These are phyloP conservation scores for Stropharia rugosoannulata DNA, from an alignment of 768 basidiomycete species.

Conservation along the genomic window DNA sequence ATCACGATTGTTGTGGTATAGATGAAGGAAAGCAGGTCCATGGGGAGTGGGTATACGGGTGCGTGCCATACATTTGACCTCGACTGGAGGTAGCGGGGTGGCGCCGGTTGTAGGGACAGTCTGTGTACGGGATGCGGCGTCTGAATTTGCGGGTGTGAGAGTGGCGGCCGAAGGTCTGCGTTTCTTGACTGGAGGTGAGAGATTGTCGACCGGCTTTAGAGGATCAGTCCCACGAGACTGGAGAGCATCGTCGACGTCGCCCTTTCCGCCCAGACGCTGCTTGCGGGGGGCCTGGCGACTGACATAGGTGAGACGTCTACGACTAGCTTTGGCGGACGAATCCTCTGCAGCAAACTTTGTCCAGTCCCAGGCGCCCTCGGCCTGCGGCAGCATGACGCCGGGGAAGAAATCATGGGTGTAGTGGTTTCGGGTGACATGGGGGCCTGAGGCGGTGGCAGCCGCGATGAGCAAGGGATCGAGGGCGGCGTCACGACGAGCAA, in stretches of 20 bases:
- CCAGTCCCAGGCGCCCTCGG: slow-evolving; percentile 59
- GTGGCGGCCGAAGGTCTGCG: slow-evolving; percentile 34
- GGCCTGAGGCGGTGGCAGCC: slow-evolving; percentile 70
- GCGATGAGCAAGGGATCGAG: slow-evolving; percentile 81
- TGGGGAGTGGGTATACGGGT: slow-evolving; percentile 97
- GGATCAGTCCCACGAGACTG: slow-evolving; percentile 35
- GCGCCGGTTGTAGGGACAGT: slow-evolving; percentile 15
- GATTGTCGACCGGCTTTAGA: slow-evolving; percentile 37
- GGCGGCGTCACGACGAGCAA: slow-evolving; percentile 66
- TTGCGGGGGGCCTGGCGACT: slow-evolving; percentile 77
- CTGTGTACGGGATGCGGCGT: slow-evolving; percentile 23
- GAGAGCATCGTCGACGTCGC: slow-evolving; percentile 54
- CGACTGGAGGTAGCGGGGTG: slow-evolving; percentile 36
- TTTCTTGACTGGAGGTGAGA: slow-evolving; percentile 39
- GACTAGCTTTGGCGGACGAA: slow-evolving; percentile 32
- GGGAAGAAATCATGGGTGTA: slow-evolving; percentile 81
- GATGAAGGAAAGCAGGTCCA: slow-evolving; percentile 87
- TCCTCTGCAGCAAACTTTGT: slow-evolving; percentile 52
- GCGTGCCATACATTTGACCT: slow-evolving; percentile 93
- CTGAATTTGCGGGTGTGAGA: slow-evolving; percentile 20
- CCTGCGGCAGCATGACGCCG: slow-evolving; percentile 47
- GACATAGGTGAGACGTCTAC: slow-evolving; percentile 57
- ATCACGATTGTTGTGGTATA: slow-evolving; percentile 94
- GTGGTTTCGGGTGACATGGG: slow-evolving; percentile 82
- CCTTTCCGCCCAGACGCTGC: slow-evolving; percentile 41